These are phyloP conservation scores for Acanthamoeba lugdunensis DNA, from an alignment of 208 protist species.

Conservation along the genomic window DNA sequence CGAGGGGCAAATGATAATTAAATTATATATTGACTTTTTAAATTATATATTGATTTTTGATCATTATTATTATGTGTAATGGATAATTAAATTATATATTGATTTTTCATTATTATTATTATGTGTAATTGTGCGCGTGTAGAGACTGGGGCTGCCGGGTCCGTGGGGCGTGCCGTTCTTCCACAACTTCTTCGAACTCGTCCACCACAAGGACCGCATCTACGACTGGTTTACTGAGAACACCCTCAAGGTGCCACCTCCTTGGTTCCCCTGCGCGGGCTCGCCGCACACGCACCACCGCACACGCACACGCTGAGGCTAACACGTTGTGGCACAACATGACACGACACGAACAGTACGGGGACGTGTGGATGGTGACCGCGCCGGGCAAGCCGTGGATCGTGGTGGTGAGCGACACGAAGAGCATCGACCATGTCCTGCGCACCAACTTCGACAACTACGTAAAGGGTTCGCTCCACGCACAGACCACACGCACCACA, in stretches of 20 bases:
- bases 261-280: too few relatives aligned
- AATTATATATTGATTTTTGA: too few relatives aligned
- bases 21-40: too few relatives aligned
- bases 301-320: too few relatives aligned
- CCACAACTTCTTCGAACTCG: background rate
- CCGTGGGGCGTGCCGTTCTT: conserved; percentile 25
- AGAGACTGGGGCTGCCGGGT: background rate
- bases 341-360: conserved; percentile 4
- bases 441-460: conserved; percentile 63
- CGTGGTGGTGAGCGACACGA: background rate
- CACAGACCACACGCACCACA: too few relatives aligned
- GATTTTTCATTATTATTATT: too few relatives aligned
- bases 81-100: too few relatives aligned
- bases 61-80: too few relatives aligned
- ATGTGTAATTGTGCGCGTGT: too few relatives aligned
- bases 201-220: background rate
- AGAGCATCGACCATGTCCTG: conserved; percentile 11
- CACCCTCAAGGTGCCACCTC: conserved; percentile 55
- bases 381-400: conserved; percentile 46
- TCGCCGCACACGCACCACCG: background rate
- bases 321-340: too few relatives aligned
- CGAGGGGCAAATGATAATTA: too few relatives aligned
- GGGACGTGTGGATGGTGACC: background rate
- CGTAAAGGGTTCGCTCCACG: background rate
- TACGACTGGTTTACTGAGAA: conserved; percentile 36